Percentiles rank a stretch among this genome's conserved stretches.
Evolutionary conservation across 495 filamentous ascomycete species (phyloP).

Genomic region (Sabuloglossum arenarium): DNA sequence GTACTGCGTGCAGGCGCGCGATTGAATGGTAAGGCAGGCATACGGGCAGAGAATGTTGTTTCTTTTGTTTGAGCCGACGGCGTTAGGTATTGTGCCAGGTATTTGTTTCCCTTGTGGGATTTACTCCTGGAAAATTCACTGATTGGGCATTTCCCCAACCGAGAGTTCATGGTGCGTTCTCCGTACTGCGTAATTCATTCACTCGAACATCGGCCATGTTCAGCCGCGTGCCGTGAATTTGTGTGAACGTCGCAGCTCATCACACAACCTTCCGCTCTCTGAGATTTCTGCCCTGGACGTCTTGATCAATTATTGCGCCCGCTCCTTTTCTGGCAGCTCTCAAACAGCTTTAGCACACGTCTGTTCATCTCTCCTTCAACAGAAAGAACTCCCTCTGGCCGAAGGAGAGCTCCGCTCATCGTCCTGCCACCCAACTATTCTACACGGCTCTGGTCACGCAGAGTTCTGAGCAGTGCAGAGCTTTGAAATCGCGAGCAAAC

Average conservation of each 20-base stretch:
- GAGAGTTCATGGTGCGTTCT: neutral
- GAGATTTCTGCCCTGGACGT: neutral
- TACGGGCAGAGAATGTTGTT: no score
- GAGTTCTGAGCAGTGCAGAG: neutral
- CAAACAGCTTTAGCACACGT: neutral
- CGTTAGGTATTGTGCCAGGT: neutral
- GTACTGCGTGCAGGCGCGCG: no score
- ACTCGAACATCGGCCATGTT: neutral
- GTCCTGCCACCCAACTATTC: neutral
- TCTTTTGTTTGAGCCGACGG: neutral
- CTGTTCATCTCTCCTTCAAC: neutral
- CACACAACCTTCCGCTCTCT: neutral
- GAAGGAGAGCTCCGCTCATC: neutral
- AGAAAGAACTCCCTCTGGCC: neutral
- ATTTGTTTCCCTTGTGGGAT: no score
- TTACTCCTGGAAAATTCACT: no score
- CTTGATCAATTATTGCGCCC: neutral
- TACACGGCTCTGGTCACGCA: neutral
- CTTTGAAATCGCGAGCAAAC: neutral
- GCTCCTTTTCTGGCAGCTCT: neutral
- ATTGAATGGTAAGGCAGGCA: no score
- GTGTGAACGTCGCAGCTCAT: neutral
- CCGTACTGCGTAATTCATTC: slow-evolving; percentile 1
- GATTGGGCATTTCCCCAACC: neutral
- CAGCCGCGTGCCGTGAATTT: neutral